Evolutionary conservation across 768 basidiomycete species (phyloP).

Genomic region (Pisolithus marmoratus): DNA sequence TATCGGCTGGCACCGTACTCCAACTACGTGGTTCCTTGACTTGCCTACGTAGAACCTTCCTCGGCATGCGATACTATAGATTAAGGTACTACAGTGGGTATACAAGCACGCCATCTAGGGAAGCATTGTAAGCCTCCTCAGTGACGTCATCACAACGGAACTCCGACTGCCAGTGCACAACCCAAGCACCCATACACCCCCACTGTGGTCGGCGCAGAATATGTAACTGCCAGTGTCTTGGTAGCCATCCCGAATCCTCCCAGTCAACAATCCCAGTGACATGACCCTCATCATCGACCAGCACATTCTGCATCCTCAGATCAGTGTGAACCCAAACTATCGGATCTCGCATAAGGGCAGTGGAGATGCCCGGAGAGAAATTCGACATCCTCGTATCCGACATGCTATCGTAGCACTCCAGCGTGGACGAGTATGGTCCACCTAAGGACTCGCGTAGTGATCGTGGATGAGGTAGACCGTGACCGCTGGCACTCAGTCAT

Average conservation of each 20-base stretch:
- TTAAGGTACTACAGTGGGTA: constrained; percentile 3
- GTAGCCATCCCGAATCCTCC: constrained; percentile 21
- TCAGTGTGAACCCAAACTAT: constrained; percentile 16
- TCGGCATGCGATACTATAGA: neutral
- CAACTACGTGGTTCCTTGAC: too few relatives aligned
- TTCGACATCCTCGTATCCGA: constrained; percentile 1
- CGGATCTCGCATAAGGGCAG: constrained; percentile 4
- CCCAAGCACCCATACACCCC: constrained; percentile 9
- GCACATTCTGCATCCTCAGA: constrained; percentile 15
- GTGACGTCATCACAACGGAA: constrained; percentile 3
- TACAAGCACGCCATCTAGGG: constrained; percentile 2
- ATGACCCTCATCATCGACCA: constrained; percentile 13
- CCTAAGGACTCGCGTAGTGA: constrained; percentile 6
- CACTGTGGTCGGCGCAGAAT: constrained; percentile 6
- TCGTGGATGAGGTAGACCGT: constrained; percentile 17
- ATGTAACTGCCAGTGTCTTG: constrained; percentile 18
- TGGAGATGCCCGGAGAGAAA: neutral
- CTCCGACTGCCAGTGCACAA: constrained; percentile 2
- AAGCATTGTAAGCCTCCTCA: constrained; percentile 8
- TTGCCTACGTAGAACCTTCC: neutral
- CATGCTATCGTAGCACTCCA: constrained; percentile 14
- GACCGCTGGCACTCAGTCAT: constrained; percentile 21
- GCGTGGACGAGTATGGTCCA: constrained; percentile 14
- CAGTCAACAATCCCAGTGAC: constrained; percentile 20
- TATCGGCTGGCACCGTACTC: too few relatives aligned